Evolutionary conservation across 75 land plant species (phyloP).

Genomic region (Sequoiadendron giganteum): DNA sequence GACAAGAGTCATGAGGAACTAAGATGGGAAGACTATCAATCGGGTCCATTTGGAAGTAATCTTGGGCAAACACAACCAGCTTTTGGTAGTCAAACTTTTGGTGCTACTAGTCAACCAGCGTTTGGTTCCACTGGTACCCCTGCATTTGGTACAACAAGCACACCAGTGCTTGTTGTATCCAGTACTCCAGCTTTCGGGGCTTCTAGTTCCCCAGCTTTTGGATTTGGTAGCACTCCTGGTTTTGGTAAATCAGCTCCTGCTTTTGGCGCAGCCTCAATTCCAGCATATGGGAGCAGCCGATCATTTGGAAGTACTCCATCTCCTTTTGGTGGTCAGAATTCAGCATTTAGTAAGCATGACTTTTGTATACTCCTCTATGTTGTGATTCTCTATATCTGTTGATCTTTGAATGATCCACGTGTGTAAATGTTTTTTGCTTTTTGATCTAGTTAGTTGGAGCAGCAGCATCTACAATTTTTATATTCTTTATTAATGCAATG

Average conservation of each 20-base stretch:
- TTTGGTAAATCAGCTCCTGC: too few relatives aligned
- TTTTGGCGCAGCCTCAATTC: slow-evolving; percentile 9
- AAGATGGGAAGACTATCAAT: slow-evolving; percentile 89
- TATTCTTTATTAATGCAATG: not conserved
- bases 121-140: slow-evolving; percentile 34
- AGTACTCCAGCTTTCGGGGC: slow-evolving; percentile 46
- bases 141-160: slow-evolving; percentile 43
- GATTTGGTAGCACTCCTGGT: not conserved
- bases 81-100: slow-evolving; percentile 54
- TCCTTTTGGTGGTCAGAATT: slow-evolving; percentile 55
- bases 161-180: slow-evolving; percentile 43
- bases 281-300: slow-evolving; percentile 41
- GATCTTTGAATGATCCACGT: not conserved
- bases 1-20: slow-evolving; percentile 92
- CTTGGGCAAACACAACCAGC: slow-evolving; percentile 43
- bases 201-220: too few relatives aligned
- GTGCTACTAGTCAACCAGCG: slow-evolving; percentile 42
- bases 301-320: slow-evolving; percentile 55
- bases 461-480: not conserved
- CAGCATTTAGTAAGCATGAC: slow-evolving; percentile 52
- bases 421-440: not conserved
- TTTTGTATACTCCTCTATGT: not conserved
- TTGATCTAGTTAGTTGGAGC: not conserved
- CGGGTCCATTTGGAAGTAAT: slow-evolving; percentile 39
- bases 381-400: not conserved